Conservation (phyloP, 2,329 filamentous ascomycete genomes). For the Albophoma yamanashiensis region DNA sequence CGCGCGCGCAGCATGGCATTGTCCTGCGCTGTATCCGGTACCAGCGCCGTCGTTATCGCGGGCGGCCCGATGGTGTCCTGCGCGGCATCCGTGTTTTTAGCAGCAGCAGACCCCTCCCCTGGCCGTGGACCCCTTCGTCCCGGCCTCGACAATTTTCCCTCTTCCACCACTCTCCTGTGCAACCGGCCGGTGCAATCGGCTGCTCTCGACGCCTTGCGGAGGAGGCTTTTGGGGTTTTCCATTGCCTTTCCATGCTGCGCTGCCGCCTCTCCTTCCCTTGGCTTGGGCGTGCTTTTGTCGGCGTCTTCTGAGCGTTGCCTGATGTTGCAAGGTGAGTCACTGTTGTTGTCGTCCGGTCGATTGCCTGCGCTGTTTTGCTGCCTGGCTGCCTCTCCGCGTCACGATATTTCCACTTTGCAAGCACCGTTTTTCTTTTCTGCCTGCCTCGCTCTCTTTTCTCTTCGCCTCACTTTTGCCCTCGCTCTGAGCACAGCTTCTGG, state of each 20-base stretch:
- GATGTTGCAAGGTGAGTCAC: conserved; percentile 6
- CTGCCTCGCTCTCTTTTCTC: not conserved
- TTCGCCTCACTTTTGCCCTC: not conserved
- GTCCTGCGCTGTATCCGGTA: not conserved
- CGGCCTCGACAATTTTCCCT: not conserved
- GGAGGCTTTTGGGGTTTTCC: not conserved
- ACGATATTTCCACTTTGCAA: not conserved
- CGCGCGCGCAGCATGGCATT: not conserved
- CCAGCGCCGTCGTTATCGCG: not conserved
- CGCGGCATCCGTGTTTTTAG: not conserved
- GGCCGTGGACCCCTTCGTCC: not conserved
- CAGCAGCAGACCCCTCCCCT: conserved; percentile 1
- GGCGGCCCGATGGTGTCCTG: not conserved
- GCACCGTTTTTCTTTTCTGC: not conserved
- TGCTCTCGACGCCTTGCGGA: not conserved
- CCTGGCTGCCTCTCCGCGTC: conserved; percentile 2
- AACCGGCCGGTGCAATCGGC: not conserved
- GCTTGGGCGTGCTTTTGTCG: not conserved
- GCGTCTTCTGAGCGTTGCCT: not conserved
- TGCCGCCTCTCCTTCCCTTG: not conserved
- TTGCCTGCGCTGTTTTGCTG: conserved; percentile 3
- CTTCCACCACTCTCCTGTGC: not conserved
- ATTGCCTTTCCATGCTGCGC: not conserved
- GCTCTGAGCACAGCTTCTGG: not conserved
- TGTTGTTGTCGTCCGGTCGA: conserved; percentile 3